Base-by-base conservation (phyloP, 139 green algal species). In the Chlorella sorokiniana region DNA sequence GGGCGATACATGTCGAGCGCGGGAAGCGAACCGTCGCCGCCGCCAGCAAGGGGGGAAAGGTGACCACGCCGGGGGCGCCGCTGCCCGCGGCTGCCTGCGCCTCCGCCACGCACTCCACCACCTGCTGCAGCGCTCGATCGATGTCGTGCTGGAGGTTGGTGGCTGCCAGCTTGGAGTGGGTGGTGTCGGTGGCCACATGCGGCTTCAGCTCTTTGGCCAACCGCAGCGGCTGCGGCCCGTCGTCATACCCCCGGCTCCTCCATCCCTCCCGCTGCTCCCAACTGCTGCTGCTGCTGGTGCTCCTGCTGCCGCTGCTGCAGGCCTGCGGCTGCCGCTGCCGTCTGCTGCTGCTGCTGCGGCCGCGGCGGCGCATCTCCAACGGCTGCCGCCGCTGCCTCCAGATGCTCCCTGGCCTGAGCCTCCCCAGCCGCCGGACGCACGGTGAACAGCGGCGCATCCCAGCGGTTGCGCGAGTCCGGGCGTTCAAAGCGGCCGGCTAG, bases 121-220 rank as follows among this genome's bases (percentile, higher is more conserved):
- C 77, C 40, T 89, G 86, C 91, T 98, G 92, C 29, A 91, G 83
- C 10, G 92, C 94, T 25, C 73, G 51, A 84, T 98, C 94, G 9
- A 98, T 92, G 18, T 98, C 94, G 67, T 96, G 85, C 73, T 97
- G 87, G 37, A 92, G 75, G 81, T 98, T 98, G 51, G 95, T 98
- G 42, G 88, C 89, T 81, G 52, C 61, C 54, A 87, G 83, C 35
- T 48, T 62, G 10, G 16, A 35, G 41, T 63, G n/a, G 5, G 38
- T 61, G 0, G 41, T 35, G 48, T 83, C 65, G 54, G 84, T 88
- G 6, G 84, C 72, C 4, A 81, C 52, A 33, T 44, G 72, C 0
- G 84, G 77, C 29, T 23, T 45, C 61, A 88, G 45, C 65, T 81
- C 25, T 48, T 85, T 85, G 22, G 40, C 67, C 29, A 27, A 41